These are phyloP conservation scores for Oryza brachyantha DNA, from an alignment of 176 grass and related monocot genomes.

Conservation along the genomic window DNA sequence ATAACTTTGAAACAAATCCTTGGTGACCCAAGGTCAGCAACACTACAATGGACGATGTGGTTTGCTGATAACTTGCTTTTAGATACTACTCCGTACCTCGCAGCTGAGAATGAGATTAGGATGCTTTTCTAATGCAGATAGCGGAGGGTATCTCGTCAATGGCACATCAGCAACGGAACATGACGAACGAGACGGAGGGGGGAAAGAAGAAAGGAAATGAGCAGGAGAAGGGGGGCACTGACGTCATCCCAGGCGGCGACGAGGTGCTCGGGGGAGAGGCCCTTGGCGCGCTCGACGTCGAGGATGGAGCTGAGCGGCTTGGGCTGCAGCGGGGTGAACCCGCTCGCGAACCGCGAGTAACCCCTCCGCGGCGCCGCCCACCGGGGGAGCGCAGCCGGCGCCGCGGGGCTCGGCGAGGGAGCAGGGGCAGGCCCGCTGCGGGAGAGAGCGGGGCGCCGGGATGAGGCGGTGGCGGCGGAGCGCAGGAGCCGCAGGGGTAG, in stretches of 20 bases:
- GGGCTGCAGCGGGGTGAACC: slow-evolving; percentile 72
- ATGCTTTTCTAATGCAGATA: neutral
- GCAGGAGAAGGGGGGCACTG: neutral
- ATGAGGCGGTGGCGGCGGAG: slow-evolving; percentile 10
- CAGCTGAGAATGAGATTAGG: neutral
- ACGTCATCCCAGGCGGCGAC: slow-evolving; percentile 91
- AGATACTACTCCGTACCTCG: neutral
- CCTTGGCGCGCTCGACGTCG: slow-evolving; percentile 70
- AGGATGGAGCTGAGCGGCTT: slow-evolving; percentile 70
- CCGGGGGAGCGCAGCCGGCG: slow-evolving; percentile 27
- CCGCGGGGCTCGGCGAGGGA: neutral
- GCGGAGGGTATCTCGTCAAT: neutral
- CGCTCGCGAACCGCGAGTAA: slow-evolving; percentile 66
- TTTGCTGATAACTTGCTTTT: neutral
- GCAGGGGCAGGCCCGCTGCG: neutral
- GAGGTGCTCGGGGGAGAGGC: slow-evolving; percentile 62
- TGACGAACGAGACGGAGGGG: neutral
- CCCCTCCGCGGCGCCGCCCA: slow-evolving; percentile 36
- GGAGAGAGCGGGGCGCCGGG: neutral
- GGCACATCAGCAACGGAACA: neutral
- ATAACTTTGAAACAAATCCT: neutral
- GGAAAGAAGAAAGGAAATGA: neutral
- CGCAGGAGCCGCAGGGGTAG: slow-evolving; percentile 24
- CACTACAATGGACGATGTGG: neutral
- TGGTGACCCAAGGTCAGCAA: neutral